A percentile compares a stretch with the other conserved stretches of the same genome.
Conservation (phyloP, 1,284 basidiomycete genomes). For the Moesziomyces sp. region DNA sequence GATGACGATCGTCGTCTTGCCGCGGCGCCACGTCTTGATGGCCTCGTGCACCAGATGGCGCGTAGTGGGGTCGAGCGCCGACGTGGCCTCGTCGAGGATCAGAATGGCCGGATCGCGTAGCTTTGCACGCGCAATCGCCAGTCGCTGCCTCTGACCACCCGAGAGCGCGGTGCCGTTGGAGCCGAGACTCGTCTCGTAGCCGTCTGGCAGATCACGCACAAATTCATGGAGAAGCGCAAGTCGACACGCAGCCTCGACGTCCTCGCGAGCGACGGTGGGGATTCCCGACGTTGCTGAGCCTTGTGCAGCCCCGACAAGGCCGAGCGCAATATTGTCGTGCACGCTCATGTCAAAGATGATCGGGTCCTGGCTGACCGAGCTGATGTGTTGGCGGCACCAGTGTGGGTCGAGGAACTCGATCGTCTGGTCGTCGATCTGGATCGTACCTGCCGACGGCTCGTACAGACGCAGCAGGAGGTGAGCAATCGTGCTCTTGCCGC, state of each 20-base stretch:
- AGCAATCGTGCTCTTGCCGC: conserved; percentile 91
- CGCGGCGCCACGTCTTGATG: conserved; percentile 81
- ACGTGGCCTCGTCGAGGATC: conserved; percentile 95
- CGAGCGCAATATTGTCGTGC: conserved; percentile 89
- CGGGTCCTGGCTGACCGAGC: conserved; percentile 80
- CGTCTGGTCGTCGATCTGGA: conserved; percentile 85
- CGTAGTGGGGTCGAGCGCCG: conserved; percentile 89
- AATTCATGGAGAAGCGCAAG: conserved; percentile 90
- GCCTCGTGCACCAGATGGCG: conserved; percentile 89
- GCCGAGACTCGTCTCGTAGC: conserved; percentile 83
- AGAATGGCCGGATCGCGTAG: conserved; percentile 88
- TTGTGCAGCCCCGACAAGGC: conserved; percentile 68
- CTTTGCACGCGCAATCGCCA: conserved; percentile 89
- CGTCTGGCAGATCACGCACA: conserved; percentile 81
- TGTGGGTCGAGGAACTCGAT: conserved; percentile 76
- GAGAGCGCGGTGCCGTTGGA: conserved; percentile 80
- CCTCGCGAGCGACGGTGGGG: conserved; percentile 69
- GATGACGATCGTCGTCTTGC: conserved; percentile 93
- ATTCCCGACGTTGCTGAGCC: conserved; percentile 35
- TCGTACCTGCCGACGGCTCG: conserved; percentile 68
- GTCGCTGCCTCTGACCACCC: conserved; percentile 91
- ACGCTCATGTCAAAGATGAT: conserved; percentile 84
- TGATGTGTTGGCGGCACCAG: conserved; percentile 80
- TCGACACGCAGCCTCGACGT: conserved; percentile 84
- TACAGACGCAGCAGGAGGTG: conserved; percentile 85